phyloP scores from a whole-genome alignment of 345 rosid species.

The Salix udensis region DNA sequence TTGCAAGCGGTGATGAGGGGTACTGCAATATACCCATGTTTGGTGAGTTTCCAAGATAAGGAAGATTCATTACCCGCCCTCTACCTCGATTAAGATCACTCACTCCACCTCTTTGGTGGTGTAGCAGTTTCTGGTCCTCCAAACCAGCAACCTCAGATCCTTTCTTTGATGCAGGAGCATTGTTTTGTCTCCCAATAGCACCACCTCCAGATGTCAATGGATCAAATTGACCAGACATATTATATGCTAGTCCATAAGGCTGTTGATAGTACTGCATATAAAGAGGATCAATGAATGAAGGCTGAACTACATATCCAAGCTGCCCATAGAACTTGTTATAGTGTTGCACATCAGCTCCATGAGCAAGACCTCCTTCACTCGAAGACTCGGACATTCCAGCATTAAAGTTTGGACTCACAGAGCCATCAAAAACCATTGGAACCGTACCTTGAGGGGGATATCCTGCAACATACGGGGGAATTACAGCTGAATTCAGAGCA shows the following conservation, averaged over 20 bases:
- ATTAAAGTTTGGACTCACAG: conserved; percentile 41
- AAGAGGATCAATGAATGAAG: conserved; percentile 59
- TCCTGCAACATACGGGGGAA: conserved; percentile 64
- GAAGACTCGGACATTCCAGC: conserved; percentile 41
- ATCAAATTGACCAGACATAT: conserved; percentile 46
- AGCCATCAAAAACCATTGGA: conserved; percentile 55
- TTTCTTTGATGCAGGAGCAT: conserved; percentile 43
- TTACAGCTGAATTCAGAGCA: conserved; percentile 49
- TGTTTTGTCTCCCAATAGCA: conserved; percentile 37
- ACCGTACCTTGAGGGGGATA: conserved; percentile 65
- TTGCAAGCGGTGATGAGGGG: conserved; percentile 60
- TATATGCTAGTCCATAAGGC: conserved; percentile 50
- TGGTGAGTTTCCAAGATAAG: conserved; percentile 48
- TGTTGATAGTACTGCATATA: conserved; percentile 73
- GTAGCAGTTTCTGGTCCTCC: conserved; percentile 51
- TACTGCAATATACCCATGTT: conserved; percentile 66
- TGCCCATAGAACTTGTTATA: conserved; percentile 41
- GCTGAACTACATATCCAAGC: conserved; percentile 41
- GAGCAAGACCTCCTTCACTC: conserved; percentile 30
- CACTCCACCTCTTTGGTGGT: conserved; percentile 47
- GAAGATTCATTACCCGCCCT: conserved; percentile 37
- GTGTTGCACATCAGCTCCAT: conserved; percentile 47
- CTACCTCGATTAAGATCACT: conserved; percentile 47
- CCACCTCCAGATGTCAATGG: conserved; percentile 29
- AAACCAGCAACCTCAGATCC: conserved; percentile 34